These are phyloP conservation scores for Penicillium argentinense DNA, from an alignment of 495 filamentous ascomycete genomes.

Conservation along the genomic window DNA sequence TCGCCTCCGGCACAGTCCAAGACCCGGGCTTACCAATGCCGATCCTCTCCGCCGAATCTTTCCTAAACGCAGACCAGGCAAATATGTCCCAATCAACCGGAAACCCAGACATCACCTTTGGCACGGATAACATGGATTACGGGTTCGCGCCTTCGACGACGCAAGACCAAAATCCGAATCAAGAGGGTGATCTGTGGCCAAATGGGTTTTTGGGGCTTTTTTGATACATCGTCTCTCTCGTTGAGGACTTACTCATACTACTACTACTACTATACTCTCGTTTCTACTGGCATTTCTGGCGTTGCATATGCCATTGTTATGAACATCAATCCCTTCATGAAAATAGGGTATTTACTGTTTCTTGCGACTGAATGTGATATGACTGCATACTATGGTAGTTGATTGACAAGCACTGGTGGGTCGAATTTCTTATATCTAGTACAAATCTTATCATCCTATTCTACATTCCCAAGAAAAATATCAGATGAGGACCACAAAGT, in stretches of 20 bases:
- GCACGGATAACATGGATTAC: background rate
- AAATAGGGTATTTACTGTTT: no score
- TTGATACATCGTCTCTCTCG: background rate
- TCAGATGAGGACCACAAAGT: no score
- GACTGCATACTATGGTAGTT: conserved; percentile 6
- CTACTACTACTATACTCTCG: no score
- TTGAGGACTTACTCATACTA: no score
- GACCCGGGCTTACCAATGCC: conserved; percentile 13
- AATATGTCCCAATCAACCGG: background rate
- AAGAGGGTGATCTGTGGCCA: conserved; percentile 9
- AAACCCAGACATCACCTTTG: background rate
- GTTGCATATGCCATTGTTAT: background rate
- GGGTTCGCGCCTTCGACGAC: background rate
- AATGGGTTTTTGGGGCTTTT: conserved; percentile 23
- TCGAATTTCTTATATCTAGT: no score
- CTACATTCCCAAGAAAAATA: no score
- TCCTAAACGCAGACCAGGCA: conserved; percentile 8
- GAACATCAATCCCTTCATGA: no score
- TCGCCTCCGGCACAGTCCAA: background rate
- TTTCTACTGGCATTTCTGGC: no score
- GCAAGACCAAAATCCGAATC: conserved; percentile 8
- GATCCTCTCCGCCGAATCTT: conserved; percentile 23
- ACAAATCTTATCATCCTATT: no score
- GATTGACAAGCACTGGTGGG: background rate
- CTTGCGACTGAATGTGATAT: background rate